Conservation (phyloP, 2,329 filamentous ascomycete species). For the Penicillium sp. region DNA sequence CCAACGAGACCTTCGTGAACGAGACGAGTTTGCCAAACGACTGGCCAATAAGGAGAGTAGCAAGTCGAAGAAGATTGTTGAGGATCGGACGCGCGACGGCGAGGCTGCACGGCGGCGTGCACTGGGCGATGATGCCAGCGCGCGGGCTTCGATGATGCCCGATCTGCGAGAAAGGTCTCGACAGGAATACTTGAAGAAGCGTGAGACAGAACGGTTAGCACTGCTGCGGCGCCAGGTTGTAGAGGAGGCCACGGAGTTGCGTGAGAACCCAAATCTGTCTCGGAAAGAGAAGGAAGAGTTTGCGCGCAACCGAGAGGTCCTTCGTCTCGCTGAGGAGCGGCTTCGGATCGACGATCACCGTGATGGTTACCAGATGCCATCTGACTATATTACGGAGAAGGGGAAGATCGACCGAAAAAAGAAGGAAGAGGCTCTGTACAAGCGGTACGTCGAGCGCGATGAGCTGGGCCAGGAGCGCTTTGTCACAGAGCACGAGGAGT, state of each 20-base stretch:
- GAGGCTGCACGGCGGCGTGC: conserved; percentile 54
- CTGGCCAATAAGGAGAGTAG: conserved; percentile 63
- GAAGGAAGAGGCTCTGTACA: conserved; percentile 84
- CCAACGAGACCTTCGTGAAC: conserved; percentile 61
- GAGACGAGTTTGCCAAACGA: conserved; percentile 70
- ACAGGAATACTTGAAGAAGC: conserved; percentile 87
- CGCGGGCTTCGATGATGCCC: conserved; percentile 62
- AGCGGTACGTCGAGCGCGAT: conserved; percentile 77
- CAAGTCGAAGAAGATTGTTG: conserved; percentile 59
- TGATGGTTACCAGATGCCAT: conserved; percentile 85
- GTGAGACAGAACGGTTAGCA: conserved; percentile 74
- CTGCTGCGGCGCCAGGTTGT: conserved; percentile 82
- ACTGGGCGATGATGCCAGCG: conserved; percentile 58
- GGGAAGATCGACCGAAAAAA: conserved; percentile 78
- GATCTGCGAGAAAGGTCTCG: conserved; percentile 75
- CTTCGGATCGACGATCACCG: conserved; percentile 80
- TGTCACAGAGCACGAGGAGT: conserved; percentile 88
- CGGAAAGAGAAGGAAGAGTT: conserved; percentile 79
- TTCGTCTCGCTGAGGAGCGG: conserved; percentile 74
- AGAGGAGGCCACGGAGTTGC: conserved; percentile 74
- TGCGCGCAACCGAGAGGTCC: conserved; percentile 71
- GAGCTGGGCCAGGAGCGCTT: conserved; percentile 81
- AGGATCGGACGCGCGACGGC: conserved; percentile 51
- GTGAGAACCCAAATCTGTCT: conserved; percentile 65
- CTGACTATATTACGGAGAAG: conserved; percentile 90